Conservation (phyloP, 2,329 filamentous ascomycete genomes). For the Raffaelea ambrosiae region DNA sequence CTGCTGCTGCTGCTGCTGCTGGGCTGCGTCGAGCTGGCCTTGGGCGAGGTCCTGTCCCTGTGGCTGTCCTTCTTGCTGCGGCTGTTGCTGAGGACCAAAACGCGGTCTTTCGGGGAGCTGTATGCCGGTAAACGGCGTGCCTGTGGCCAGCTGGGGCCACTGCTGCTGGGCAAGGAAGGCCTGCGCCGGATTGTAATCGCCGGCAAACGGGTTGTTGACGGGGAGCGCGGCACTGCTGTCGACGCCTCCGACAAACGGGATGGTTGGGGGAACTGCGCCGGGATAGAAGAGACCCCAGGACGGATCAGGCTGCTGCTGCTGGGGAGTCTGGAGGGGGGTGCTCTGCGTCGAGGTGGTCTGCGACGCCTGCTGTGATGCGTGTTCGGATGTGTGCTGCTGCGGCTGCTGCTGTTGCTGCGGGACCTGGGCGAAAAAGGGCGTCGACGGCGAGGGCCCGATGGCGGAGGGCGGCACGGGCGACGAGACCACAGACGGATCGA, state of each 20-base stretch:
- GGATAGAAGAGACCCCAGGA: no score
- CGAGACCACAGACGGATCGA: neutral
- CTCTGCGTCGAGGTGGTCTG: no score
- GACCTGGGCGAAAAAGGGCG: conserved; percentile 10
- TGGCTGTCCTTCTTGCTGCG: neutral
- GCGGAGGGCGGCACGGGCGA: conserved; percentile 1
- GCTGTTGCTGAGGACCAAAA: conserved; percentile 6
- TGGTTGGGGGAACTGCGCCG: no score
- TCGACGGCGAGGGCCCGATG: neutral
- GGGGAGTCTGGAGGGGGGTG: conserved; percentile 1
- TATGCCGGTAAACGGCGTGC: no score
- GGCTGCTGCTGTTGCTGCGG: neutral
- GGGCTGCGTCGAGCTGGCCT: neutral
- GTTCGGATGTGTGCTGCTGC: conserved; percentile 12
- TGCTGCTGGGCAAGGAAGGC: no score
- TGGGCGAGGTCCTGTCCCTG: neutral
- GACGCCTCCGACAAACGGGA: no score
- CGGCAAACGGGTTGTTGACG: neutral
- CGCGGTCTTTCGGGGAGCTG: neutral
- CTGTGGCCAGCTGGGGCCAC: no score
- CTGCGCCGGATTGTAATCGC: no score
- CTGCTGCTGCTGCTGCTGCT: conserved; percentile 1
- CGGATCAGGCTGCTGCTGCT: neutral
- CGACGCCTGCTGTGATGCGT: no score
- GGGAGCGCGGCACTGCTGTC: neutral